Conservation (phyloP, 1,139 yeast species). For the Pichia sp. region DNA sequence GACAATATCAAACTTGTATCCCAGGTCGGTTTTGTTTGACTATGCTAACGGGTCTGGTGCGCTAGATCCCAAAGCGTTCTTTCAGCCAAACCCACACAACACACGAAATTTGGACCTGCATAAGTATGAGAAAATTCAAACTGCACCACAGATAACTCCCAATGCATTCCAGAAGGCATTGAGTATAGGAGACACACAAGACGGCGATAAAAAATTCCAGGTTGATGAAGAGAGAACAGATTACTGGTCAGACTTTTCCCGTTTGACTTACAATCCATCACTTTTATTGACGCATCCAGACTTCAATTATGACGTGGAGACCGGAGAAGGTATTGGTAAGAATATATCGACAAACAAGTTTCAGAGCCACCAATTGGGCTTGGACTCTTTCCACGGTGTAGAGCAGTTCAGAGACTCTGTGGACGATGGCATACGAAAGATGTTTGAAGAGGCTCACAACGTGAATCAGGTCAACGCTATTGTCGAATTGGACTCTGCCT, state of each 20-base stretch:
- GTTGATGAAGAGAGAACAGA: slow-evolving; percentile 38
- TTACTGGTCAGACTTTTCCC: slow-evolving; percentile 82
- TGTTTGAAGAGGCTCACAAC: slow-evolving; percentile 74
- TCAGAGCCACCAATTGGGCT: slow-evolving; percentile 43
- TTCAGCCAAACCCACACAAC: slow-evolving; percentile 26
- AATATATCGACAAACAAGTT: slow-evolving; percentile 37
- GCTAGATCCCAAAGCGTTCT: slow-evolving; percentile 50
- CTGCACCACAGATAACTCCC: slow-evolving; percentile 32
- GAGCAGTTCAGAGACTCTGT: slow-evolving; percentile 40
- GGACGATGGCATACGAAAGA: slow-evolving; percentile 55
- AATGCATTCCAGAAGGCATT: slow-evolving; percentile 57
- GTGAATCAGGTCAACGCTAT: slow-evolving; percentile 66
- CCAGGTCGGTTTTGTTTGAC: slow-evolving; percentile 79
- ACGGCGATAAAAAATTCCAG: slow-evolving; percentile 29
- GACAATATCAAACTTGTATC: slow-evolving; percentile 51
- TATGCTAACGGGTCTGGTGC: slow-evolving; percentile 63
- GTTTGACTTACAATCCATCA: slow-evolving; percentile 62
- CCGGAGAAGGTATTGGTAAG: slow-evolving; percentile 35
- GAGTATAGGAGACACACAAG: slow-evolving; percentile 37
- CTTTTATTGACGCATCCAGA: slow-evolving; percentile 49
- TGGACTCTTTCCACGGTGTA: slow-evolving; percentile 40
- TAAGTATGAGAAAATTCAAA: slow-evolving; percentile 14
- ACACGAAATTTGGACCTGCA: neutral
- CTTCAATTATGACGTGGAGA: slow-evolving; percentile 49
- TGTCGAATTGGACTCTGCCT: slow-evolving; percentile 67